These are phyloP conservation scores for Cutaneotrichosporon sp. DNA, from an alignment of 1,284 basidiomycete species.

Conservation along the genomic window DNA sequence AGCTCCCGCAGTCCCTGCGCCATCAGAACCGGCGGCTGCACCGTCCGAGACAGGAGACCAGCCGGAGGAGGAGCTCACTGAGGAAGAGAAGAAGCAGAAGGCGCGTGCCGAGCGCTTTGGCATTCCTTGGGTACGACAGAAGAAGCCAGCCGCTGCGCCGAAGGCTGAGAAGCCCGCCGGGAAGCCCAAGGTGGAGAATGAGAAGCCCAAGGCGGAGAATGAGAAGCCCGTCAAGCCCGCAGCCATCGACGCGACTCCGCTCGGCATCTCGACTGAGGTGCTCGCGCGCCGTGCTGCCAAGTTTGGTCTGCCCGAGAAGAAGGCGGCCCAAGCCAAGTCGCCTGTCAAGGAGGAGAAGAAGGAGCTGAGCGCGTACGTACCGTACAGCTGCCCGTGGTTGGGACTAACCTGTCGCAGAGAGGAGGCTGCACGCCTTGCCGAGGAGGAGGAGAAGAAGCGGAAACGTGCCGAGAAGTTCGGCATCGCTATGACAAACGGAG, in stretches of 20 bases:
- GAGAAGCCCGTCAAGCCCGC: conserved; percentile 28
- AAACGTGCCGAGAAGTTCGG: conserved; percentile 55
- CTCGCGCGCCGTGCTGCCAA: conserved; percentile 48
- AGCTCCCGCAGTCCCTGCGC: conserved; percentile 10
- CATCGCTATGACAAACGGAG: conserved; percentile 19
- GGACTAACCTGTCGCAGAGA: conserved; percentile 31
- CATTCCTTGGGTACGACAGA: conserved; percentile 39
- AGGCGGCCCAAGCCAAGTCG: conserved; percentile 26
- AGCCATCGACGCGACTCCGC: conserved; percentile 36
- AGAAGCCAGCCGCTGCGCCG: conserved; percentile 18
- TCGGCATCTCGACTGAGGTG: conserved; percentile 44
- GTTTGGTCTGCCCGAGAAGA: conserved; percentile 46
- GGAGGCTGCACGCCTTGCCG: conserved; percentile 36
- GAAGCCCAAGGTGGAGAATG: conserved; percentile 9
- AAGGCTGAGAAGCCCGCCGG: conserved; percentile 15
- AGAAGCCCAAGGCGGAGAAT: conserved; percentile 10
- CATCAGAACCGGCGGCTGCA: not conserved
- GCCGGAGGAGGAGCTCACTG: conserved; percentile 31
- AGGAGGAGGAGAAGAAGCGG: conserved; percentile 55
- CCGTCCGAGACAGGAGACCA: conserved; percentile 4
- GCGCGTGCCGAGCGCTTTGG: conserved; percentile 52
- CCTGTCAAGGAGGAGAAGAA: conserved; percentile 25
- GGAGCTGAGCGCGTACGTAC: conserved; percentile 43
- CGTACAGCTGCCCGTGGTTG: conserved; percentile 10
- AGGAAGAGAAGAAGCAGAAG: conserved; percentile 49